These are phyloP conservation scores for Mikania micrantha DNA, from an alignment of 129 eudicot genomes.

Conservation along the genomic window DNA sequence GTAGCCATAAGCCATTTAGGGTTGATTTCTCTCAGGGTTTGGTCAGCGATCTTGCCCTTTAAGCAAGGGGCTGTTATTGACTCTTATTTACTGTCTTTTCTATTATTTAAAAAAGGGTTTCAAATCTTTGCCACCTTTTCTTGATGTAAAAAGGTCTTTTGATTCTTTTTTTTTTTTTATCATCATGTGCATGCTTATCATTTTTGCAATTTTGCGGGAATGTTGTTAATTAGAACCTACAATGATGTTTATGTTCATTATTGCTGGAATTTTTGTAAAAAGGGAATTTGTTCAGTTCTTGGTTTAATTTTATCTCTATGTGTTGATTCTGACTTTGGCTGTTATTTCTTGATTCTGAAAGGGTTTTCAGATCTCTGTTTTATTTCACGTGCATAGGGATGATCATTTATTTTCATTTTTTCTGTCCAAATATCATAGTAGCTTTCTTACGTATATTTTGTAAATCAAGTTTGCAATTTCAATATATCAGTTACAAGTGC, in stretches of 20 bases:
- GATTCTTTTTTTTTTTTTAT: background rate
- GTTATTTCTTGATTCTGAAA: constrained; percentile 1
- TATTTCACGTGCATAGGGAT: background rate
- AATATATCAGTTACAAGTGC: background rate
- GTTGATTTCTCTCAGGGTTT: background rate
- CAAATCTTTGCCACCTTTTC: background rate
- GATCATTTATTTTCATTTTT: background rate
- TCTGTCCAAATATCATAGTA: too few relatives aligned
- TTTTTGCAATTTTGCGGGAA: too few relatives aligned
- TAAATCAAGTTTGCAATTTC: background rate
- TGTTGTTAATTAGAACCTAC: background rate
- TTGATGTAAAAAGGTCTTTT: background rate
- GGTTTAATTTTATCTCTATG: background rate
- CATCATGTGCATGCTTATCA: too few relatives aligned
- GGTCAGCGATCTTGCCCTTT: background rate
- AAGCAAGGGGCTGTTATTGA: background rate
- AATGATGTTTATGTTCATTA: background rate
- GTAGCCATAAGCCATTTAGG: too few relatives aligned
- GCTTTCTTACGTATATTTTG: background rate
- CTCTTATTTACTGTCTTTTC: too few relatives aligned
- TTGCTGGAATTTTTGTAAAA: too few relatives aligned
- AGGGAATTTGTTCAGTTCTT: background rate
- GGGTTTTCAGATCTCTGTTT: background rate
- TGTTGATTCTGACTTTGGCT: background rate
- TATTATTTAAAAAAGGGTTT: background rate